phyloP scores from a whole-genome alignment of 257 asterid genomes.

The Sherardia arvensis region DNA sequence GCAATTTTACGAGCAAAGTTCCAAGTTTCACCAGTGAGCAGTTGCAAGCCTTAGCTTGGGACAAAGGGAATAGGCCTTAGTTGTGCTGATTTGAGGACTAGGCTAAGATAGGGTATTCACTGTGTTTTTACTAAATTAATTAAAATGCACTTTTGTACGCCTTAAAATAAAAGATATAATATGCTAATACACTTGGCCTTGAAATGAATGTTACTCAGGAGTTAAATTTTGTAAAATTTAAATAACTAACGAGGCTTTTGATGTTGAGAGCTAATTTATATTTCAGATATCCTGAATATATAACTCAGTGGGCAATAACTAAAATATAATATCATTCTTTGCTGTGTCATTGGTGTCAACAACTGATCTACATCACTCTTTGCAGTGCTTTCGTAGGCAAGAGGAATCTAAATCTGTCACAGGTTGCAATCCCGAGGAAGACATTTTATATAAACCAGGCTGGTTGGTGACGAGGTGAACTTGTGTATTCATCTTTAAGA shows the following conservation, averaged over 20 bases:
- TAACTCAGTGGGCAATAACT: conserved; percentile 3
- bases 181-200: background rate
- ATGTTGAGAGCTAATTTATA: background rate
- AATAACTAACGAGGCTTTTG: too few species aligned
- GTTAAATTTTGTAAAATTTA: too few species aligned
- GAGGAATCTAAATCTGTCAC: conserved; percentile 75
- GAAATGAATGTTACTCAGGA: too few species aligned
- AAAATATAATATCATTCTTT: background rate
- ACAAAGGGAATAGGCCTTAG: too few species aligned
- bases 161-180: background rate
- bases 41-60: too few species aligned
- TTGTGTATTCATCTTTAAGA: background rate
- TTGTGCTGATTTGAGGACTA: background rate
- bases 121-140: background rate
- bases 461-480: conserved; percentile 84
- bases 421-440: conserved; percentile 64
- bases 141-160: background rate
- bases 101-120: background rate
- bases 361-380: conserved; percentile 8
- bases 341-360: conserved; percentile 78
- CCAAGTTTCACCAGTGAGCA: too few species aligned
- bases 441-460: conserved; percentile 56
- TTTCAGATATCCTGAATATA: too few species aligned
- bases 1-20: too few species aligned
- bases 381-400: conserved; percentile 90